Evolutionary conservation across 768 basidiomycete species (phyloP).

Genomic region (Naematelia encephala): DNA sequence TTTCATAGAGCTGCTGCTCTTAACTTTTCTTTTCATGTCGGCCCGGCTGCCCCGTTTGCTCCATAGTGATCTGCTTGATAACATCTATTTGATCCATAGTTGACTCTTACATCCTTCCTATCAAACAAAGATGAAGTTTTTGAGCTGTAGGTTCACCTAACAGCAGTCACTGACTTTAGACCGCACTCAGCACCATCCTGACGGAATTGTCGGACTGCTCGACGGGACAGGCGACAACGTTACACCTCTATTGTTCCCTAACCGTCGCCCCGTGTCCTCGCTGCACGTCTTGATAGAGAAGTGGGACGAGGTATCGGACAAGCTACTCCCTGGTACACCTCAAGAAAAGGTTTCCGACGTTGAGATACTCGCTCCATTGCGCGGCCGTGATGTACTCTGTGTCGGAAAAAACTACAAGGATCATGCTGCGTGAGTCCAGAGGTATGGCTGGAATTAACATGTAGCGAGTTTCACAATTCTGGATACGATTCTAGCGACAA

Average conservation of each 20-base stretch:
- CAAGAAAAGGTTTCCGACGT: slow-evolving; percentile 49
- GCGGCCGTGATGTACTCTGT: slow-evolving; percentile 39
- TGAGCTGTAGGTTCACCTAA: not conserved
- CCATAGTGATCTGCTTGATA: too few relatives aligned
- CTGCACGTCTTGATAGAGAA: slow-evolving; percentile 29
- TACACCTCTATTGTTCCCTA: slow-evolving; percentile 17
- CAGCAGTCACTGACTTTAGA: slow-evolving; percentile 11
- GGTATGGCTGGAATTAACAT: not conserved
- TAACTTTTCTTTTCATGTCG: too few relatives aligned
- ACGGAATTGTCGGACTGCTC: slow-evolving; percentile 16
- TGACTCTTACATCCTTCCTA: too few relatives aligned
- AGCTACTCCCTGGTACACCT: slow-evolving; percentile 54
- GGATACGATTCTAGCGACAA: slow-evolving; percentile 33
- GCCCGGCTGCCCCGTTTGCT: too few relatives aligned
- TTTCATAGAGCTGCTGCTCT: too few relatives aligned
- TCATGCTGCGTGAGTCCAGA: slow-evolving; percentile 23
- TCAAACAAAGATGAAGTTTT: not conserved
- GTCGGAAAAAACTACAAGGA: slow-evolving; percentile 44
- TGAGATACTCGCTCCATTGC: slow-evolving; percentile 31
- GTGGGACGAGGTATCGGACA: slow-evolving; percentile 27
- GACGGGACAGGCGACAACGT: slow-evolving; percentile 13
- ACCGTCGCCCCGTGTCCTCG: slow-evolving; percentile 15
- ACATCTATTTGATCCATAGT: too few relatives aligned
- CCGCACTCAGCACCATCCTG: slow-evolving; percentile 13
- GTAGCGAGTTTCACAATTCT: slow-evolving; percentile 29